phyloP scores from a whole-genome alignment of 495 filamentous ascomycete genomes.

The Talaromyces wortmannii region DNA sequence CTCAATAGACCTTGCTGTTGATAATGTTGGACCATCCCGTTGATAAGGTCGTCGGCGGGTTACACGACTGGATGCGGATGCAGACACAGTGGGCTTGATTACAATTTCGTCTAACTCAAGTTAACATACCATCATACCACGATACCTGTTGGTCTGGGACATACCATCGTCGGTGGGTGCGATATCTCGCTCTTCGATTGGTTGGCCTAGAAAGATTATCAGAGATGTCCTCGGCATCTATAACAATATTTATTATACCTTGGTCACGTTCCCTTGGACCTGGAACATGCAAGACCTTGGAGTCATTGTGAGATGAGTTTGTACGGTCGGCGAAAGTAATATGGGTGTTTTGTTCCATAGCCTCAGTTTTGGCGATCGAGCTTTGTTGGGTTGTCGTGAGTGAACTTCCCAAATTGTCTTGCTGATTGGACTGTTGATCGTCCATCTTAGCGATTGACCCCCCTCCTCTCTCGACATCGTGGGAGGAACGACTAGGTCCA shows the following conservation, averaged over 20 bases:
- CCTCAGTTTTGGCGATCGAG: neutral
- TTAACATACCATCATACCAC: too few relatives aligned
- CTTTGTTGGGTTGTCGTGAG: neutral
- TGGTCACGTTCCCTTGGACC: slow-evolving; percentile 23
- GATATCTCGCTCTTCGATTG: neutral
- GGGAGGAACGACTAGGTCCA: too few relatives aligned
- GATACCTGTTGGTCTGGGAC: too few relatives aligned
- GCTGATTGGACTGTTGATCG: neutral
- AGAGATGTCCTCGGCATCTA: neutral
- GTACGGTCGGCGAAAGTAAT: slow-evolving; percentile 10
- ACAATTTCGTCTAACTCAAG: neutral
- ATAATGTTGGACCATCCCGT: neutral
- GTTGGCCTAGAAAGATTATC: neutral
- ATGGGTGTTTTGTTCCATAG: neutral
- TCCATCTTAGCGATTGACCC: neutral
- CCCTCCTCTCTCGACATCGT: neutral
- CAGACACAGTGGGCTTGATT: neutral
- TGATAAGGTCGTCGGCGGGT: neutral
- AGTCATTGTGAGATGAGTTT: neutral
- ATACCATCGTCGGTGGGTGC: neutral
- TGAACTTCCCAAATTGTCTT: neutral
- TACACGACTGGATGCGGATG: neutral
- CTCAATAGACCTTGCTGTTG: neutral
- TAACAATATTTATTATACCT: slow-evolving; percentile 13
- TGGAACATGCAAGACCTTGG: slow-evolving; percentile 25